phyloP scores from a whole-genome alignment of 2,329 filamentous ascomycete genomes.

The Monosporascus sp. region DNA sequence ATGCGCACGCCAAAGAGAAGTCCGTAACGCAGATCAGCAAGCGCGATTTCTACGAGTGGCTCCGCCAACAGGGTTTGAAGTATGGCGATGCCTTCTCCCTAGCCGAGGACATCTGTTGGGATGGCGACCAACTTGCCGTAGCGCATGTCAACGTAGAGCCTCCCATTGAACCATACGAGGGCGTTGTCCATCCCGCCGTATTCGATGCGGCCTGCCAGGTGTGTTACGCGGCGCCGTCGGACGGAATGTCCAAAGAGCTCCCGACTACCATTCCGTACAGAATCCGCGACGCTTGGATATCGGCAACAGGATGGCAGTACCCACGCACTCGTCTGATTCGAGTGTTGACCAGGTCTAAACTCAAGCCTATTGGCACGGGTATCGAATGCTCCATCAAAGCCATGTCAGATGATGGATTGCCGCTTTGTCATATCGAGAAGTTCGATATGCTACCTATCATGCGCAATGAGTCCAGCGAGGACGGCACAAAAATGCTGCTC shows the following conservation, averaged over 20 bases:
- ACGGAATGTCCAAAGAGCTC: slow-evolving; percentile 1
- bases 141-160: slow-evolving; percentile 7
- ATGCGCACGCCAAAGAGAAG: slow-evolving; percentile 4
- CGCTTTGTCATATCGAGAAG: slow-evolving; percentile 16
- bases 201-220: slow-evolving; percentile 25
- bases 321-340: slow-evolving; percentile 8
- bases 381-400: slow-evolving; percentile 17
- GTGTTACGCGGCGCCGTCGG: slow-evolving; percentile 9
- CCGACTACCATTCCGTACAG: slow-evolving; percentile 16
- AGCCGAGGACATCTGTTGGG: slow-evolving; percentile 16
- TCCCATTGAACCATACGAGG: slow-evolving; percentile 4
- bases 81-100: slow-evolving; percentile 18
- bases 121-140: slow-evolving; percentile 9
- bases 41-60: slow-evolving; percentile 14
- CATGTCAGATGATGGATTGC: slow-evolving; percentile 18
- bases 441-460: slow-evolving; percentile 15
- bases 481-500: slow-evolving; percentile 16
- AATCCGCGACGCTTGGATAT: slow-evolving; percentile 20
- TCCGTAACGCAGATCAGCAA: slow-evolving; percentile 14
- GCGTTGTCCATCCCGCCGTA: slow-evolving; percentile 25
- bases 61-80: slow-evolving; percentile 12
- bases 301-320: slow-evolving; percentile 18
- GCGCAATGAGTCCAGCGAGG: not conserved
- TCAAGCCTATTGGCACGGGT: slow-evolving; percentile 5
- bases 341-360: slow-evolving; percentile 9